Percentiles rank a stretch among this genome's conserved stretches.
Conservation (phyloP, 768 basidiomycete species). For the Cystofilobasidium capitatum region DNA sequence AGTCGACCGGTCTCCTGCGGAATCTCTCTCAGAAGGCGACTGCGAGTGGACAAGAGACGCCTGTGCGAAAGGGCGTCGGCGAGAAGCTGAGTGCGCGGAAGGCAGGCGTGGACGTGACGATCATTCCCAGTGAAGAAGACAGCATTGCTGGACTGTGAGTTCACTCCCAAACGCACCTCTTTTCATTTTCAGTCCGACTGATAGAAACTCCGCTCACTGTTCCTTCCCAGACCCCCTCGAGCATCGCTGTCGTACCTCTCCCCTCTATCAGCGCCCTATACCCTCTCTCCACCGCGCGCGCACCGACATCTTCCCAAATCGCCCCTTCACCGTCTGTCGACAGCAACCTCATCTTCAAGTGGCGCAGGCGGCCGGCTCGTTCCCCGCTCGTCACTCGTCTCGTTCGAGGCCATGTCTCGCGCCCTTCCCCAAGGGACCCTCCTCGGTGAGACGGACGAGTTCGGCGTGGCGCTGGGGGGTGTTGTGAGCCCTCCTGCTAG, state of each 20-base stretch:
- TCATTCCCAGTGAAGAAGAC: not conserved
- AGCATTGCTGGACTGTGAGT: not conserved
- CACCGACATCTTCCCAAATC: not conserved
- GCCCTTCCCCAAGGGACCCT: not conserved
- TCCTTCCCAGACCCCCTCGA: not conserved
- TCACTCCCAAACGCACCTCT: not conserved
- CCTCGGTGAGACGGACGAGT: not conserved
- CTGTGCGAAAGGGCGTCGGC: not conserved
- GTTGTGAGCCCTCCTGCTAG: not conserved
- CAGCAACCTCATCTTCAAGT: no score
- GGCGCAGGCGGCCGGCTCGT: not conserved
- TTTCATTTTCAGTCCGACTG: not conserved
- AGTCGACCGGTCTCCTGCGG: no score
- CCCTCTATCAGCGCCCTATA: not conserved
- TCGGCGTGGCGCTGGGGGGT: not conserved
- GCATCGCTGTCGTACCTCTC: not conserved
- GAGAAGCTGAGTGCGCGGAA: not conserved
- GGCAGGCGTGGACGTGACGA: not conserved
- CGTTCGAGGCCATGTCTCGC: conserved; percentile 6
- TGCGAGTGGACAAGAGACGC: not conserved
- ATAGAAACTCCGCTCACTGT: not conserved
- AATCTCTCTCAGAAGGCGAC: no score
- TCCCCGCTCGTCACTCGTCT: not conserved
- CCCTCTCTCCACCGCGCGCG: not conserved
- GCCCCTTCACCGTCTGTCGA: not conserved